These are phyloP conservation scores for Singerocomus inundabilis DNA, from an alignment of 1,284 basidiomycete genomes.

Conservation along the genomic window DNA sequence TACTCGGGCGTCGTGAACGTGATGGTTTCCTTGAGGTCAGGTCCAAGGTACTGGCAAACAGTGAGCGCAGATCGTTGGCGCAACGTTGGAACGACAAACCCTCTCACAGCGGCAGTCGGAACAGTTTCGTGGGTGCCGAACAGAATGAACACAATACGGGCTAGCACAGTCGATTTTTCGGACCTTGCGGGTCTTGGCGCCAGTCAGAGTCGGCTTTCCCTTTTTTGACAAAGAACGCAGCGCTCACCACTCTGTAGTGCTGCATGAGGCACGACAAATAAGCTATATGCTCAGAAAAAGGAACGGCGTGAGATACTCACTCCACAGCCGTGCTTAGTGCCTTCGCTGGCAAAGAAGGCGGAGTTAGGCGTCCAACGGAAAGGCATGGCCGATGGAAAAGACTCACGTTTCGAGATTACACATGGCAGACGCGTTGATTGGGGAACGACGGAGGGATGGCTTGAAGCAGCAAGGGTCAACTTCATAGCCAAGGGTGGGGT, in stretches of 20 bases:
- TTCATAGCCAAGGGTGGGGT: background rate
- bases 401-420: constrained; percentile 73
- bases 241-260: constrained; percentile 56
- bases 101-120: constrained; percentile 55
- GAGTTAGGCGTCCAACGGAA: constrained; percentile 19
- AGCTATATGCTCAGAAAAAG: constrained; percentile 6
- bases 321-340: constrained; percentile 72
- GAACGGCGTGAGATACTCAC: constrained; percentile 50
- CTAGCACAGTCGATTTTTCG: constrained; percentile 61
- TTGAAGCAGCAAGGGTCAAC: constrained; percentile 19
- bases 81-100: constrained; percentile 29
- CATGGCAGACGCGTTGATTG: constrained; percentile 42
- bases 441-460: constrained; percentile 18
- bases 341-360: constrained; percentile 52
- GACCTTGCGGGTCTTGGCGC: constrained; percentile 52
- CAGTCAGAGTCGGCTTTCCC: constrained; percentile 17
- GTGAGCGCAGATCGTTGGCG: constrained; percentile 11
- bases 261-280: constrained; percentile 25
- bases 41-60: constrained; percentile 58
- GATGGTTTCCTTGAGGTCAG: constrained; percentile 62
- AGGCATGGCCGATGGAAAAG: constrained; percentile 11
- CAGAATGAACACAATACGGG: constrained; percentile 58
- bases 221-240: background rate
- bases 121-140: constrained; percentile 51
- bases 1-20: constrained; percentile 52